These are phyloP conservation scores for Neopestalotiopsis clavispora DNA, from an alignment of 2,329 filamentous ascomycete species.

Conservation along the genomic window DNA sequence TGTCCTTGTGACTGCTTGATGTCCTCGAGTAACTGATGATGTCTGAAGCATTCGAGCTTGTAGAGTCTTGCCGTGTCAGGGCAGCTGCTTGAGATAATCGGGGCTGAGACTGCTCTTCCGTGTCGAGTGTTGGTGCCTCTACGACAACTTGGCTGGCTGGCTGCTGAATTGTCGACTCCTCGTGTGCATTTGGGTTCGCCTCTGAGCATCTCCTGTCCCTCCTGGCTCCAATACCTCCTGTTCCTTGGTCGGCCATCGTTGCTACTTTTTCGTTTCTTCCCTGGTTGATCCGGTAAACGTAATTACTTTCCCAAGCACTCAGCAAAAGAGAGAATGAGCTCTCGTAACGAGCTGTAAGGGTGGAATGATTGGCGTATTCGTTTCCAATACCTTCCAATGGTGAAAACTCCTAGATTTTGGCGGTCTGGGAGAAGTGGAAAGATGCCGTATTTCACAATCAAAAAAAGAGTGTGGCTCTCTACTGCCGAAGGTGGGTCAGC, in stretches of 20 bases:
- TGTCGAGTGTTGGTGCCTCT: conserved; percentile 31
- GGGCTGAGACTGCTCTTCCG: conserved; percentile 31
- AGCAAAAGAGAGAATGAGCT: neutral
- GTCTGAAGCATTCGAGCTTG: conserved; percentile 30
- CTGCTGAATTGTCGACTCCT: conserved; percentile 36
- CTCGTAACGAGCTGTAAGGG: neutral
- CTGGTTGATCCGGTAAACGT: neutral
- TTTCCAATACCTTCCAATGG: conserved; percentile 5
- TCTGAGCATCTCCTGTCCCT: conserved; percentile 38
- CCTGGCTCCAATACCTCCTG: conserved; percentile 36
- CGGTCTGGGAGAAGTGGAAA: neutral
- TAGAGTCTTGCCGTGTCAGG: conserved; percentile 34
- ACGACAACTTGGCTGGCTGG: conserved; percentile 26
- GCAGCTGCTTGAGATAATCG: conserved; percentile 21
- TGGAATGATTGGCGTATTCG: neutral
- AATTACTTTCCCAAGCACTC: neutral
- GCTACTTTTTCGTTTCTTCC: neutral
- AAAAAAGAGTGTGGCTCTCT: conserved; percentile 16
- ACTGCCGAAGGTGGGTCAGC: conserved; percentile 13
- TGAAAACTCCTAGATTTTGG: conserved; percentile 5
- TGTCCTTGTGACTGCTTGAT: conserved; percentile 3
- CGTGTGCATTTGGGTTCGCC: conserved; percentile 33
- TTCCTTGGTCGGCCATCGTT: conserved; percentile 38
- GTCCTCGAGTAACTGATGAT: conserved; percentile 14
- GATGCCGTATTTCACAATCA: neutral